Evolutionary conservation across 768 basidiomycete genomes (phyloP).

Genomic region (Auriscalpium vulgare): DNA sequence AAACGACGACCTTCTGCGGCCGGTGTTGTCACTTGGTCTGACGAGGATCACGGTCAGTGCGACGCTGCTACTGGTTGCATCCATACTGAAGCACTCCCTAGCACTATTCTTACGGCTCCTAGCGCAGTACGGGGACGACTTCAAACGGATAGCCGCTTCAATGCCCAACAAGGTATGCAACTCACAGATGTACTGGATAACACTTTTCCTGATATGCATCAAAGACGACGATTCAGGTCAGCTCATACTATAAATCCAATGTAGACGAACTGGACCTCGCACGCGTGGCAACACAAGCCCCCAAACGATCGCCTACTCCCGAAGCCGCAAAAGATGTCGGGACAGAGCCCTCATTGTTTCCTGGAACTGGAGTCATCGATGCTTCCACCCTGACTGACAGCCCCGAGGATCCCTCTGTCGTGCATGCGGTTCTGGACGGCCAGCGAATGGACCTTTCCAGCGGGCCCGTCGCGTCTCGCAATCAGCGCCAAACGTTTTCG

Average conservation of each 20-base stretch:
- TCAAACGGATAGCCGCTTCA: slow-evolving; percentile 58
- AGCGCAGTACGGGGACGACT: slow-evolving; percentile 56
- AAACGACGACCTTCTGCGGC: slow-evolving; percentile 11
- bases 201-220: not conserved
- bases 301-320: slow-evolving; percentile 23
- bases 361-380: slow-evolving; percentile 13
- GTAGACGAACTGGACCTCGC: slow-evolving; percentile 32
- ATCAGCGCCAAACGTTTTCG: not conserved
- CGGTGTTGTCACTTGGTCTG: slow-evolving; percentile 48
- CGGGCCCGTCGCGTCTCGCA: not conserved
- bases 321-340: slow-evolving; percentile 12
- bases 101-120: slow-evolving; percentile 49
- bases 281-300: slow-evolving; percentile 3
- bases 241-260: slow-evolving; percentile 42
- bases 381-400: not conserved
- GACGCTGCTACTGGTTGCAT: slow-evolving; percentile 12
- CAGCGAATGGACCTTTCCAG: not conserved
- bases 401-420: not conserved
- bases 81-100: slow-evolving; percentile 19
- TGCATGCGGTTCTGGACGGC: no score
- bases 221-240: slow-evolving; percentile 51
- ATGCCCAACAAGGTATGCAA: slow-evolving; percentile 54
- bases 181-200: not conserved
- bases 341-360: slow-evolving; percentile 18
- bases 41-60: slow-evolving; percentile 52